phyloP scores from a whole-genome alignment of 345 rosid genomes.

The Boechera retrofracta region DNA sequence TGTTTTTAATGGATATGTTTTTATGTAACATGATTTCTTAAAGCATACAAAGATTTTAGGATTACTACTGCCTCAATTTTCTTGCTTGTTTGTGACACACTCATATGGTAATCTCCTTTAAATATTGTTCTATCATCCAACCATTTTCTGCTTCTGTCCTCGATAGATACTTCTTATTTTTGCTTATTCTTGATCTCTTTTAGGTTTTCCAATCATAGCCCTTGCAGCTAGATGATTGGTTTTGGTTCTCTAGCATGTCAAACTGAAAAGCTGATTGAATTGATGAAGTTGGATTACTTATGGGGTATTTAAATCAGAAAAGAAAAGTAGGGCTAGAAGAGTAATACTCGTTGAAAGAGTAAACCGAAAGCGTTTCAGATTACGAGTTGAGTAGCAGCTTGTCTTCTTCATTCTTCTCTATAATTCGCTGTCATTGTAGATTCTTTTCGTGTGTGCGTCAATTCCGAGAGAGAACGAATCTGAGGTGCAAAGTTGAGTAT shows the following conservation, averaged over 20 bases:
- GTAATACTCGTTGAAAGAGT: neutral
- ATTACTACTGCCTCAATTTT: neutral
- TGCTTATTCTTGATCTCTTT: neutral
- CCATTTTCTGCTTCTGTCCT: neutral
- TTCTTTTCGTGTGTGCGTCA: neutral
- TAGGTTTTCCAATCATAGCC: neutral
- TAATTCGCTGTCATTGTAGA: neutral
- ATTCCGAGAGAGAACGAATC: neutral
- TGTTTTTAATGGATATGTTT: slow-evolving; percentile 20
- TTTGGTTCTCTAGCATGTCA: too few relatives aligned
- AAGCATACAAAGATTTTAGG: slow-evolving; percentile 23
- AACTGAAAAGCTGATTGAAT: too few relatives aligned
- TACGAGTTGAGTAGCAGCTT: neutral
- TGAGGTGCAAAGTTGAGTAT: too few relatives aligned
- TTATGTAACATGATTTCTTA: slow-evolving; percentile 19
- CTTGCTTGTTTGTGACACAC: neutral
- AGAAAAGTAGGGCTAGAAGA: neutral
- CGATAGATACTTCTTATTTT: neutral
- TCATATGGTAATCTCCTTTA: neutral
- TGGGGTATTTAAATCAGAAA: too few relatives aligned
- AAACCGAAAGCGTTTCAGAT: neutral
- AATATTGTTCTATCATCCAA: too few relatives aligned
- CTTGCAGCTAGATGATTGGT: neutral
- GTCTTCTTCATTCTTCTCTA: neutral
- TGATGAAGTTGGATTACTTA: too few relatives aligned